Evolutionary conservation across 306 rosid genomes (phyloP), one percentile per base, ranked within the genome.

Genomic region (Acmispon strigosus): DNA sequence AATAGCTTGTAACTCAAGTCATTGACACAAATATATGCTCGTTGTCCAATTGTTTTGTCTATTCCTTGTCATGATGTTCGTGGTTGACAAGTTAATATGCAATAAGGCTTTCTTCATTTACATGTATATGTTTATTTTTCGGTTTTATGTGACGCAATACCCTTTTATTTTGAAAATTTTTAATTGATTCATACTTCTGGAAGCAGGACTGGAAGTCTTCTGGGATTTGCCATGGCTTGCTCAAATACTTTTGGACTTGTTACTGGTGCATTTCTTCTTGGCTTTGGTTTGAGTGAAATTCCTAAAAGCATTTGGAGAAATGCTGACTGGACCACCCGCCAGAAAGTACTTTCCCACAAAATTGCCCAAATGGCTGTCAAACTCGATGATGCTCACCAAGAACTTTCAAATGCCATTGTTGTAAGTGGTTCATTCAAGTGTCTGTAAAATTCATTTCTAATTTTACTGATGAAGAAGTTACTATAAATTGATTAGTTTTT

Each of bases 191-290:
- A 63, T 59, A 57, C 72, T 50, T 72, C 20, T 69, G 75, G 65
- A 43, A 78, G 61, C 88, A 94, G 98, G 98, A 54, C 16, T n/a
- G 82, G 92, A 60, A 57, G 84, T 83, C 81, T 94, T 76, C 71
- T 90, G 79, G 98, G 95, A 62, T 86, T 88, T 44, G 97, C 98
- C 79, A 94, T 94, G 98, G 96, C 86, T 41, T 90, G 94, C 85
- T 94, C 98, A 42, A 94, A 94, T 77, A 94, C 98, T 51, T 94
- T 94, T 84, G 98, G 98, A 78, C 92, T 94, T 71, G 98, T 94
- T 59, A 94, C 98, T 27, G 98, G 97, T 57, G 97, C 89, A 74
- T 94, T 94, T 84, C 98, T 94, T 78, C 97, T 90, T 52, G 98
- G 98, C 51, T 94, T 90, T 84, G 97, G 98, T 59, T 85, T 90